Evolutionary conservation across 2,329 filamentous ascomycete genomes (phyloP).

Genomic region (Ophiostoma angusticollis): DNA sequence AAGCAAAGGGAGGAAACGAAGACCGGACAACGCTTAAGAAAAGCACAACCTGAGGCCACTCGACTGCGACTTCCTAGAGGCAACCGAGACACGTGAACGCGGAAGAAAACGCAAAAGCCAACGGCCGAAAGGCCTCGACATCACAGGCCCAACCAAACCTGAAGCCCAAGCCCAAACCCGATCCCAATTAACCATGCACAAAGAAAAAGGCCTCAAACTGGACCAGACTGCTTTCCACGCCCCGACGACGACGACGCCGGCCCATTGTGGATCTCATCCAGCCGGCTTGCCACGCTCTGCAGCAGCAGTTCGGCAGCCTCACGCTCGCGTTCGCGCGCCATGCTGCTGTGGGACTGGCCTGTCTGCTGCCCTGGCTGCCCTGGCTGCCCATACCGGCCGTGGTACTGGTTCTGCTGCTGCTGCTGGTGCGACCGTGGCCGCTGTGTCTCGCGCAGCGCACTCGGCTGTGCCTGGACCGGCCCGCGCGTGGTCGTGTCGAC

Average conservation of each 20-base stretch:
- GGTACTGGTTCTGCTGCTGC: constrained; percentile 14
- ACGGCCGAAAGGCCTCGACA: no score
- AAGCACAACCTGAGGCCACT: constrained; percentile 3
- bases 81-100: no score
- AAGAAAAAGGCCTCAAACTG: no score
- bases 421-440: constrained; percentile 21
- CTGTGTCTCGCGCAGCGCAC: constrained; percentile 25
- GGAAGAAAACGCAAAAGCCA: no score
- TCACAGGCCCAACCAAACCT: no score
- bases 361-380: neutral
- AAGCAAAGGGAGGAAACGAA: neutral
- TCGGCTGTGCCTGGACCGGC: constrained; percentile 33
- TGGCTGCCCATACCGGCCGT: neutral
- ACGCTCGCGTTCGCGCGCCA: constrained; percentile 15
- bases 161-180: no score
- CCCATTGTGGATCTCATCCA: constrained; percentile 35
- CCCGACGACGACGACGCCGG: constrained; percentile 25
- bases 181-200: no score
- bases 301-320: constrained; percentile 55
- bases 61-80: no score
- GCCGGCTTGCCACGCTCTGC: constrained; percentile 21
- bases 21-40: no score
- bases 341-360: neutral
- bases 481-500: constrained; percentile 53
- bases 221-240: no score